Base-by-base conservation (phyloP, 129 eudicot species). In the Flaveria robusta region DNA sequence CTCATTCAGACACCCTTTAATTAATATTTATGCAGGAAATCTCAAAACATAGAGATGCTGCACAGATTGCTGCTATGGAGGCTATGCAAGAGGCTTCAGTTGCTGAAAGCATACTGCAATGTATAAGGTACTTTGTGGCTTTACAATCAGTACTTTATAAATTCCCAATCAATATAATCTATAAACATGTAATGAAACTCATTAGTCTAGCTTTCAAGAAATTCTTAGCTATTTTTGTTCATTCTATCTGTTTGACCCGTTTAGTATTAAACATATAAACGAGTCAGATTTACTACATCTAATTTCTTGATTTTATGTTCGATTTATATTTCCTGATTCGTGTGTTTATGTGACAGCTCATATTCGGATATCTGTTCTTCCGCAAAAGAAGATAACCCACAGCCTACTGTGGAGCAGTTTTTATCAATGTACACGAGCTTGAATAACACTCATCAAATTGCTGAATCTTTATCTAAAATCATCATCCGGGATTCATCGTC, bases 71-170 rank as follows among this genome's bases (percentile, higher is more conserved):
- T 68, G 92, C 96, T 14, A 68, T 91, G 24, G 96, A 87, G 78
- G 97, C 97, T 70, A 72, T 88, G 83, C 90, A 88, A 78, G 97
- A 85, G 76, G 97, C 97, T 87, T 88, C 97, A 14, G 88, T 87
- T 67, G 86, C 92, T 9, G 97, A 91, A 69, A 85, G 81, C 82
- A 72, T 91, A 76, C 92, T 91, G 54, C 85, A 81, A 51, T 91
- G 97, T 76, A 77, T 91, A 82, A 87, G 97, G 97, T 91, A 87
- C 31, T 31, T 45, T 41, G 24, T 46, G 49, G 39, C 58, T 31
- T 34, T 46, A 8, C 19, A 16, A 4, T 41, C 14, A 41, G 45
- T 15, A 16, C 64, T 54, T 42, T 50, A n/a, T 74, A 39, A 20
- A 18, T 14, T 50, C 8, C 42, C 15, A 76, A 24, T 23, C 19